Conservation (phyloP, 2,329 filamentous ascomycete species). For the Tolypocladium paradoxum region DNA sequence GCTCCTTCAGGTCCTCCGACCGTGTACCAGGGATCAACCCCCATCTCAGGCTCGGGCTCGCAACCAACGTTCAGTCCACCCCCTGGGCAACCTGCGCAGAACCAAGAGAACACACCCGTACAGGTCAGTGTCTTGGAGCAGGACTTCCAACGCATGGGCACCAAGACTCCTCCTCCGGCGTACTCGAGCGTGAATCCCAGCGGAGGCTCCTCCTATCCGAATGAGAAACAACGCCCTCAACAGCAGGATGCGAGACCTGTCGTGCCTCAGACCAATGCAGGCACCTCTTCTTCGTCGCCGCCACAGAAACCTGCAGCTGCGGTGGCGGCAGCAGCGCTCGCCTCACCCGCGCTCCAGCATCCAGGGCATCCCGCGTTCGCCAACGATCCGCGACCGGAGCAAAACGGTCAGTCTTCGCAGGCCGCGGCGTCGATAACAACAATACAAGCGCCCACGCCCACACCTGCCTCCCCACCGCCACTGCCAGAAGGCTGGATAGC, state of each 20-base stretch:
- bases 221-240: slow-evolving; percentile 59
- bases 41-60: slow-evolving; percentile 44
- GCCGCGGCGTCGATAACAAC: slow-evolving; percentile 30
- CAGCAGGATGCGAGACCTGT: slow-evolving; percentile 9
- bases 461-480: slow-evolving; percentile 78
- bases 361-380: slow-evolving; percentile 81
- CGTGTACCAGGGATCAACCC: slow-evolving; percentile 77
- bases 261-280: slow-evolving; percentile 13
- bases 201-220: slow-evolving; percentile 53
- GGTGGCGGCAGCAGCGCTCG: slow-evolving; percentile 18
- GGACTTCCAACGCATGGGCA: slow-evolving; percentile 73
- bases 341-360: slow-evolving; percentile 41
- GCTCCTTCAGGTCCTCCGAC: slow-evolving; percentile 83
- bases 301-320: slow-evolving; percentile 16
- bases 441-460: slow-evolving; percentile 43
- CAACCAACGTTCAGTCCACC: slow-evolving; percentile 31
- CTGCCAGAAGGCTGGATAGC: slow-evolving; percentile 98
- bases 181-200: slow-evolving; percentile 67
- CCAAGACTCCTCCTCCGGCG: slow-evolving; percentile 83
- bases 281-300: slow-evolving; percentile 15
- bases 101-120: slow-evolving; percentile 24
- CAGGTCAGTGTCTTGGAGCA: slow-evolving; percentile 69
- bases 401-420: slow-evolving; percentile 37
- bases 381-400: slow-evolving; percentile 57
- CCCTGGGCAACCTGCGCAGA: slow-evolving; percentile 24